Conservation (phyloP, 2,329 filamentous ascomycete genomes). For the Domatiomyces globalis region DNA sequence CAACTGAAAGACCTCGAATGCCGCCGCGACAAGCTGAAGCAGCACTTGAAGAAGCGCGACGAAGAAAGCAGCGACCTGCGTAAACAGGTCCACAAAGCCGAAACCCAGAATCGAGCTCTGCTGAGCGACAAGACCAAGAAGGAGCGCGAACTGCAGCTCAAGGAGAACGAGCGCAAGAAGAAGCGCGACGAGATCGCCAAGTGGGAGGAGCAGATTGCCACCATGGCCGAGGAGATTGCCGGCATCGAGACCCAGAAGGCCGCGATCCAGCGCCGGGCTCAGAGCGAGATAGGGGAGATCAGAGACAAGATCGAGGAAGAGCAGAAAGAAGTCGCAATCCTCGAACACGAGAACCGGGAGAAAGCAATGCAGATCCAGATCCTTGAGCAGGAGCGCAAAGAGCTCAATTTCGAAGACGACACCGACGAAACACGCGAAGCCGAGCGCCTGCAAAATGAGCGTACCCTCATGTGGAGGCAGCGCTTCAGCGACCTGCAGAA, state of each 20-base stretch:
- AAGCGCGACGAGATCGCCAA: slow-evolving; percentile 44
- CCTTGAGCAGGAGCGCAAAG: slow-evolving; percentile 44
- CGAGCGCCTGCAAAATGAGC: slow-evolving; percentile 35
- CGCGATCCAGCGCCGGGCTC: slow-evolving; percentile 27
- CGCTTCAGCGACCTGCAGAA: slow-evolving; percentile 30
- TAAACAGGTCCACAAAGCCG: slow-evolving; percentile 63
- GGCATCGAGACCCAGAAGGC: slow-evolving; percentile 31
- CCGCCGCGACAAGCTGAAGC: slow-evolving; percentile 66
- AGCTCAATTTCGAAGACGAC: slow-evolving; percentile 31
- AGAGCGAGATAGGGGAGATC: slow-evolving; percentile 28
- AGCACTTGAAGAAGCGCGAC: slow-evolving; percentile 74
- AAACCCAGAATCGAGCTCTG: slow-evolving; percentile 65
- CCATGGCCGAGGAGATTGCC: slow-evolving; percentile 37
- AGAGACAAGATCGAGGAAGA: slow-evolving; percentile 32
- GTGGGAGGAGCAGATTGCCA: slow-evolving; percentile 42
- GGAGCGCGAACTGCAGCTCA: slow-evolving; percentile 49
- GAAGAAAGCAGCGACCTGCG: slow-evolving; percentile 75
- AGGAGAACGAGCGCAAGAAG: slow-evolving; percentile 46
- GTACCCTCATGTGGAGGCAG: slow-evolving; percentile 33
- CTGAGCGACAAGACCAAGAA: slow-evolving; percentile 67
- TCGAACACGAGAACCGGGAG: slow-evolving; percentile 49
- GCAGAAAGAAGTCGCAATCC: slow-evolving; percentile 36
- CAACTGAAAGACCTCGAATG: slow-evolving; percentile 54
- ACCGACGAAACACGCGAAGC: slow-evolving; percentile 38
- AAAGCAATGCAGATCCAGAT: slow-evolving; percentile 47